Conservation (phyloP, 2,329 filamentous ascomycete species). For the Penicillium psychrosexuale region DNA sequence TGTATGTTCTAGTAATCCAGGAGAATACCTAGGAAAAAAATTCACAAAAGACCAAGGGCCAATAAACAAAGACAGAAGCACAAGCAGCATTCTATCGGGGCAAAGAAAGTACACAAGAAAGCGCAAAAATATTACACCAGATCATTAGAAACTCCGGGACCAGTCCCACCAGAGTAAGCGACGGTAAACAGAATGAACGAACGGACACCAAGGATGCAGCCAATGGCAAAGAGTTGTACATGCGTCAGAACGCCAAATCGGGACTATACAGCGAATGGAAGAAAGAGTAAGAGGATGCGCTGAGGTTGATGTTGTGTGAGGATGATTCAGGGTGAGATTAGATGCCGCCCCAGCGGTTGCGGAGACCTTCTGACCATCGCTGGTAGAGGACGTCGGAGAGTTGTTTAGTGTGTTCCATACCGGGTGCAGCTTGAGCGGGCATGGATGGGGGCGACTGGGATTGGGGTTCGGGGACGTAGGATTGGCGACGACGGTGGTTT, state of each 20-base stretch:
- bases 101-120: constrained; percentile 13
- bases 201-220: constrained; percentile 26
- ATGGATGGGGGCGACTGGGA: constrained; percentile 42
- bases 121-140: constrained; percentile 22
- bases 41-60: background rate
- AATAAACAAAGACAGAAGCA: constrained; percentile 9
- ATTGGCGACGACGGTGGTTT: constrained; percentile 68
- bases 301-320: background rate
- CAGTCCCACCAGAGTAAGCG: constrained; percentile 13
- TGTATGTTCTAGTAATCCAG: constrained; percentile 8
- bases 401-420: constrained; percentile 90
- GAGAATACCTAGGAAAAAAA: background rate
- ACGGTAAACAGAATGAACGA: constrained; percentile 13
- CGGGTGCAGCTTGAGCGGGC: constrained; percentile 58
- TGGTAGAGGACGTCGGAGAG: constrained; percentile 87
- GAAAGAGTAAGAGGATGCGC: background rate
- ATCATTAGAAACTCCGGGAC: constrained; percentile 22
- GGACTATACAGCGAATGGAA: constrained; percentile 32
- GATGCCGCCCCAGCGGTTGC: constrained; percentile 60
- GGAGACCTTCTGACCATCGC: constrained; percentile 82
- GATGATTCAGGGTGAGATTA: constrained; percentile 10
- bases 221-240: constrained; percentile 21
- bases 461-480: constrained; percentile 34
- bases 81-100: constrained; percentile 2
- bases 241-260: constrained; percentile 22